These are phyloP conservation scores for Bipolaris bicolor DNA, from an alignment of 2,329 filamentous ascomycete species.

Conservation along the genomic window DNA sequence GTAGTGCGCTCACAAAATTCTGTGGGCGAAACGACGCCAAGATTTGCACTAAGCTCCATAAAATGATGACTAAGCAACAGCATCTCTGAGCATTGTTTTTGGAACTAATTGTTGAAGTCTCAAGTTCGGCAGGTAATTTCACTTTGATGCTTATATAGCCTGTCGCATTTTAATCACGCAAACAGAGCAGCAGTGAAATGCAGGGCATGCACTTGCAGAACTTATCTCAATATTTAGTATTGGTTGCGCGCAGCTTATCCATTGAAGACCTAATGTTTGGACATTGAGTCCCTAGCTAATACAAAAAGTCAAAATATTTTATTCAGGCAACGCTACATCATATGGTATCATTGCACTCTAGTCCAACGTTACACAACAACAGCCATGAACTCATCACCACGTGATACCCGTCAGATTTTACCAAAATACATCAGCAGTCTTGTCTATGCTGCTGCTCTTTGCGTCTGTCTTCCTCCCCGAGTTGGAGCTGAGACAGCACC, in stretches of 20 bases:
- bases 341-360: slow-evolving; percentile 27
- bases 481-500: slow-evolving; percentile 47
- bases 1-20: slow-evolving; percentile 16
- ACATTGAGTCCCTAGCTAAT: background rate
- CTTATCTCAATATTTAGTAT: background rate
- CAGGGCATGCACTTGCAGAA: background rate
- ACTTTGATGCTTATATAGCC: background rate
- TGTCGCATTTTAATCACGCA: background rate
- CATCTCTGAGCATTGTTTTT: background rate
- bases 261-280: background rate
- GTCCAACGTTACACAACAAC: slow-evolving; percentile 11
- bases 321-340: background rate
- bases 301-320: background rate
- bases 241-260: background rate
- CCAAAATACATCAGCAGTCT: background rate
- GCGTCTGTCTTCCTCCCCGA: slow-evolving; percentile 35
- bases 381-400: slow-evolving; percentile 4
- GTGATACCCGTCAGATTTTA: slow-evolving; percentile 9
- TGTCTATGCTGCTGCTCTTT: slow-evolving; percentile 38
- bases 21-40: slow-evolving; percentile 27
- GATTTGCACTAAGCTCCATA: slow-evolving; percentile 21
- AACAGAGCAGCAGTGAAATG: too few species aligned
- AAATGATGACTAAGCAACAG: background rate
- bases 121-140: background rate
- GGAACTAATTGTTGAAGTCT: background rate